Base-by-base conservation (phyloP, 2,329 filamentous ascomycete genomes). In the Trichophyton rubrum region DNA sequence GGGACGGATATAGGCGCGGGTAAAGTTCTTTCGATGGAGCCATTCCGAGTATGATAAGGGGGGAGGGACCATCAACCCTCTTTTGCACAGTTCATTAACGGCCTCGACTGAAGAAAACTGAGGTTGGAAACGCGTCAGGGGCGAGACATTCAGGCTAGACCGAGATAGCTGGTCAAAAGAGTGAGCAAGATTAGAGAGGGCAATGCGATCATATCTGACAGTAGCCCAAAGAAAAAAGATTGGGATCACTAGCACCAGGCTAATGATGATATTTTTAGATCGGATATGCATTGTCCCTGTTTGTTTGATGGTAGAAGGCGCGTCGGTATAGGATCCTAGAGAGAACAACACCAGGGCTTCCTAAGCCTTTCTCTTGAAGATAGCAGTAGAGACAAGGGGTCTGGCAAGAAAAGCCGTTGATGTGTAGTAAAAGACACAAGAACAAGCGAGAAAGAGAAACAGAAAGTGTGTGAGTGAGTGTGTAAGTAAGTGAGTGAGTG, bases 21-120 rank as follows among this genome's bases (percentile, higher is more conserved):
- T 76, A 64, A 74, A 75, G 66, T 75, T 75, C 69, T 76, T 76
- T 67, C 72, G 73, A 17, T 67, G 66, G 43, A 76, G 70, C 74
- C 73, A 76, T 67, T 75, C 74, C 51, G 67, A 65, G 66, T 75
- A 72, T 6, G 72, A 67, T 38, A 75, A 61, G 11, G 72, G 71
- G 27, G 72, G 70, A 55, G 69, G 56, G 9, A 49, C 15, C 33
- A 57, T 68, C 15, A 71, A 68, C 40, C 74, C 71, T 13, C 69
- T 66, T 33, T 72, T 71, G 62, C 73, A 75, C 56, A 69, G 64
- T 47, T 65, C 55, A 24, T 64, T 57, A 7, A 61, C 61, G 27
- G 62, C 61, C 43, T 64, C 20, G 64, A 65, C 45, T 67, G 66
- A 45, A 66, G 55, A 33, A 7, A 40, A 24, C 33, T 24, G 38